Percentiles rank a stretch among this genome's conserved stretches.
Conservation (phyloP, 352 stramenopile species). For the Achlya hypogyna region DNA sequence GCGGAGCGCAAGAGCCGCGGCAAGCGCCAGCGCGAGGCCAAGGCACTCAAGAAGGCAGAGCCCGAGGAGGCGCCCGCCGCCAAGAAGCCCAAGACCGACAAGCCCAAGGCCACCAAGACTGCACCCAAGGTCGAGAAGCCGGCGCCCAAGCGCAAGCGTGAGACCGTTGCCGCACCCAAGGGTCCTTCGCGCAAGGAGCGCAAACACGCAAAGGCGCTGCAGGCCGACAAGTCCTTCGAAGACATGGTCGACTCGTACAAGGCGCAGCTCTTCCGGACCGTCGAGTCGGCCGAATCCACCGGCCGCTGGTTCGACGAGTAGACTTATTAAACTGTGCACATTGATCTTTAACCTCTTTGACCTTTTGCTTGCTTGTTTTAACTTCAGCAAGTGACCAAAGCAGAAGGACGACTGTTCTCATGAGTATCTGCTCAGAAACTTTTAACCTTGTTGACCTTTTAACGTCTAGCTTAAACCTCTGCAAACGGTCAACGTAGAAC, state of each 20-base stretch:
- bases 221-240: constrained; percentile 67
- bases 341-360: not conserved
- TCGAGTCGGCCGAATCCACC: not conserved
- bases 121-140: constrained; percentile 12
- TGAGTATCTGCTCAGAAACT: too few relatives aligned
- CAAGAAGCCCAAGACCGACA: constrained; percentile 30
- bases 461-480: too few relatives aligned
- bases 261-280: constrained; percentile 62
- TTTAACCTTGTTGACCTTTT: too few relatives aligned
- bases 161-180: constrained; percentile 15
- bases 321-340: not conserved
- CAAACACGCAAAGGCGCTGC: constrained; percentile 42
- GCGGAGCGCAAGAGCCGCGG: constrained; percentile 54
- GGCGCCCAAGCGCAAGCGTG: not conserved
- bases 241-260: constrained; percentile 75
- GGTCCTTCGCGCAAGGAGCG: constrained; percentile 48
- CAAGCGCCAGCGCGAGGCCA: constrained; percentile 66
- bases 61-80: constrained; percentile 9
- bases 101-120: constrained; percentile 30
- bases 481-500: too few relatives aligned
- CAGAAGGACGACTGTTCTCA: too few relatives aligned
- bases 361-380: not conserved
- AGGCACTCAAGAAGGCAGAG: constrained; percentile 32
- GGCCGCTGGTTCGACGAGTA: constrained; percentile 15
- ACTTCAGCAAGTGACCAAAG: not conserved